A percentile compares a stretch with the other conserved stretches of the same genome.
Evolutionary conservation across 305 asterid genomes (phyloP).

Genomic region (Fraxinus greggii): DNA sequence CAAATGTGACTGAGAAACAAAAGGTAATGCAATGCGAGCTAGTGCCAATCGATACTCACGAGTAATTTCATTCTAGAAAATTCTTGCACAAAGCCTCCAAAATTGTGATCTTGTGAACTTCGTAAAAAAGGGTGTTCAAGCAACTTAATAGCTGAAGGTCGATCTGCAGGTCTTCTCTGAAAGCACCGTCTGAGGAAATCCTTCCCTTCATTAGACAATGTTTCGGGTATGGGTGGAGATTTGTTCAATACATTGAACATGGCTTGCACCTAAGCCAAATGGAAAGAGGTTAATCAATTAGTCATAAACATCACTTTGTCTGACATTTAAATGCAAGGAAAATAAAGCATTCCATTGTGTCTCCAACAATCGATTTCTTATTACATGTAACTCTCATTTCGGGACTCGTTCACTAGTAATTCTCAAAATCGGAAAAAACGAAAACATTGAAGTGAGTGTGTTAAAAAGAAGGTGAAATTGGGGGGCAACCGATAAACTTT

Average conservation of each 20-base stretch:
- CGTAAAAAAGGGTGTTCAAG: conserved; percentile 66
- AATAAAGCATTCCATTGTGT: neutral
- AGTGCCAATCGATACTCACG: conserved; percentile 35
- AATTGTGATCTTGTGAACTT: conserved; percentile 39
- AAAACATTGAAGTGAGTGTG: neutral
- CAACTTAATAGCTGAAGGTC: conserved; percentile 64
- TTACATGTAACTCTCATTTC: neutral
- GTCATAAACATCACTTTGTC: neutral
- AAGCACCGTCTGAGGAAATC: conserved; percentile 78
- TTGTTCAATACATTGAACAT: conserved; percentile 76
- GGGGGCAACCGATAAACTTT: neutral
- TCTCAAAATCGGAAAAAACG: neutral
- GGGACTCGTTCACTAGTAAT: neutral
- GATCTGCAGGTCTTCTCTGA: conserved; percentile 64
- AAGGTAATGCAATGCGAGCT: neutral
- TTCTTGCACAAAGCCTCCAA: conserved; percentile 37
- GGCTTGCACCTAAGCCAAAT: conserved; percentile 61
- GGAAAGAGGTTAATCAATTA: conserved; percentile 9
- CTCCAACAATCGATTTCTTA: neutral
- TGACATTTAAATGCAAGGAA: neutral
- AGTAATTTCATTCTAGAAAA: conserved; percentile 40
- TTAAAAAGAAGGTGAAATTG: neutral
- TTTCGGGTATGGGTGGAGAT: conserved; percentile 69
- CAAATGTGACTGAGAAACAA: neutral
- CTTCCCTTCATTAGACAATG: conserved; percentile 67